Conservation (phyloP, 805 yeast genomes). For the Starmerella geochares region DNA sequence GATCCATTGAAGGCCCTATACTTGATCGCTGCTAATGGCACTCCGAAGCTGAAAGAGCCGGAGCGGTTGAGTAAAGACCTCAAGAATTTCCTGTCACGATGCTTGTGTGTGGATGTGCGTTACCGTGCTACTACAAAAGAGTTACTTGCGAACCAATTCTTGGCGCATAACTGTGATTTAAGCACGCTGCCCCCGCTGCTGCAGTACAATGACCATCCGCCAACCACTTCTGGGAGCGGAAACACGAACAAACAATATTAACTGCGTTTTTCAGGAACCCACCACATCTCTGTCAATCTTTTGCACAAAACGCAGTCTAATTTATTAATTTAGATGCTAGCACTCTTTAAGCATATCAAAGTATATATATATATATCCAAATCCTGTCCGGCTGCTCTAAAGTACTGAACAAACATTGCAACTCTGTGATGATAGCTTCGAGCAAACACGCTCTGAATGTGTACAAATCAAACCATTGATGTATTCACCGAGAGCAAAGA, state of each 20-base stretch:
- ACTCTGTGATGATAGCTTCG: too few species aligned
- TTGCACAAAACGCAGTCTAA: neutral
- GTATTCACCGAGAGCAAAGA: too few species aligned
- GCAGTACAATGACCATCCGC: conserved; percentile 18
- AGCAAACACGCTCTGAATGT: too few species aligned
- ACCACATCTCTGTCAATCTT: neutral
- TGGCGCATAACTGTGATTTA: conserved; percentile 28
- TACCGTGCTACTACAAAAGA: conserved; percentile 87
- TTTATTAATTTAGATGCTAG: neutral
- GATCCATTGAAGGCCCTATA: conserved; percentile 69
- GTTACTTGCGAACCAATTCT: conserved; percentile 60
- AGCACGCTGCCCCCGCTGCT: conserved; percentile 32
- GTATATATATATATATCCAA: neutral
- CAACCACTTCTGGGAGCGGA: neutral
- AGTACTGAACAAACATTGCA: too few species aligned
- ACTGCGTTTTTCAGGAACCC: neutral
- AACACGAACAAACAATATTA: neutral
- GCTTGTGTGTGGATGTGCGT: conserved; percentile 88
- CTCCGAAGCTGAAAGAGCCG: conserved; percentile 64
- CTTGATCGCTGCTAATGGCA: conserved; percentile 69
- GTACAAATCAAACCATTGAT: too few species aligned
- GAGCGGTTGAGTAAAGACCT: conserved; percentile 61
- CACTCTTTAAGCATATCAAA: neutral
- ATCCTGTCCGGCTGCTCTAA: too few species aligned
- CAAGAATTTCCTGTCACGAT: conserved; percentile 76